These are phyloP conservation scores for Pestalotiopsis sp. DNA, from an alignment of 2,329 filamentous ascomycete genomes.

Conservation along the genomic window DNA sequence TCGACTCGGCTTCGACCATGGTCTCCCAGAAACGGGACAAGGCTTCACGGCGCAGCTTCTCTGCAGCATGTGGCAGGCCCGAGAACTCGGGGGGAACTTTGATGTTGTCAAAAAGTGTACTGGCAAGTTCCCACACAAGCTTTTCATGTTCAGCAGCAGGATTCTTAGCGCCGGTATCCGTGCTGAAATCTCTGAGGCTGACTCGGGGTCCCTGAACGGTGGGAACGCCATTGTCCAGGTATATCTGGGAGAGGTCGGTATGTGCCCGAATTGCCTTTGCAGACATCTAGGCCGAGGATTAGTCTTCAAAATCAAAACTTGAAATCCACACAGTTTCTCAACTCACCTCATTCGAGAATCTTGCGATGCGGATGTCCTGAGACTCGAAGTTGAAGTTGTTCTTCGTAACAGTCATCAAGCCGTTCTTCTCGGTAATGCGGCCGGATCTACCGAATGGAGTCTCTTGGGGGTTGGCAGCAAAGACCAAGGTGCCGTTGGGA, in stretches of 20 bases:
- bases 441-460: conserved; percentile 31
- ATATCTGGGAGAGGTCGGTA: conserved; percentile 57
- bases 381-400: conserved; percentile 64
- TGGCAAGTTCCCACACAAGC: conserved; percentile 82
- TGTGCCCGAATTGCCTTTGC: conserved; percentile 59
- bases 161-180: conserved; percentile 34
- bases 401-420: conserved; percentile 56
- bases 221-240: conserved; percentile 61
- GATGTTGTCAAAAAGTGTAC: conserved; percentile 82
- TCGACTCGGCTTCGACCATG: conserved; percentile 64
- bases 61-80: conserved; percentile 34
- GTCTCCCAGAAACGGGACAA: conserved; percentile 70
- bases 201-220: conserved; percentile 53
- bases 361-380: conserved; percentile 67
- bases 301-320: conserved; percentile 20
- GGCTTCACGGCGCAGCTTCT: conserved; percentile 58
- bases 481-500: conserved; percentile 72
- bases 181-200: conserved; percentile 52
- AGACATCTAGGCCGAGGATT: conserved; percentile 47
- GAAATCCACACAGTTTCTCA: neutral
- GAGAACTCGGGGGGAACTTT: conserved; percentile 46
- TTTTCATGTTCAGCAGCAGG: conserved; percentile 65
- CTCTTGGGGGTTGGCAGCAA: conserved; percentile 49
- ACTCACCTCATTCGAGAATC: conserved; percentile 59
- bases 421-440: conserved; percentile 41